Conservation (phyloP, 202 grass and related monocot species). For the Digitaria exilis region DNA sequence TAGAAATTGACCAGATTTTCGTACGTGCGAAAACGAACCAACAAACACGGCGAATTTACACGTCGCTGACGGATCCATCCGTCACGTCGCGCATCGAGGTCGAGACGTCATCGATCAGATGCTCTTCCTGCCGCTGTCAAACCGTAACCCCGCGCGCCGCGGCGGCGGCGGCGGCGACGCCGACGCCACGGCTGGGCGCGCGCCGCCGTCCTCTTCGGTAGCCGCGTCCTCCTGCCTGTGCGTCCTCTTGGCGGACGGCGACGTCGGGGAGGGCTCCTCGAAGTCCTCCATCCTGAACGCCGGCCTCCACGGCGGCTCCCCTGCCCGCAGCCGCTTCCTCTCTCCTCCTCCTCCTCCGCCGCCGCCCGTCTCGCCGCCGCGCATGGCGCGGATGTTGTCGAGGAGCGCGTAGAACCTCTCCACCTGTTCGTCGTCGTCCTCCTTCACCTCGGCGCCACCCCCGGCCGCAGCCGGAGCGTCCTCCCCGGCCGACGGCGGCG, state of each 20-base stretch:
- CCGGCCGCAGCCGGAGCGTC: no score
- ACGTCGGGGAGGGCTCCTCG: background rate
- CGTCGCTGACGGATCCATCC: background rate
- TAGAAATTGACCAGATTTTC: background rate
- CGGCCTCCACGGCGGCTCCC: conserved; percentile 37
- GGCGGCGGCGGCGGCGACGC: no score
- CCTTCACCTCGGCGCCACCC: background rate
- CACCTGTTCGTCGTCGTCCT: conserved; percentile 35
- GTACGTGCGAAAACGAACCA: background rate
- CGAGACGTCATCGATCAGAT: background rate
- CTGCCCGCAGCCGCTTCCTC: background rate
- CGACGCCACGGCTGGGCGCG: background rate
- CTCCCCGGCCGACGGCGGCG: no score
- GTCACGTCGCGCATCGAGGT: background rate
- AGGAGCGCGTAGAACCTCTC: conserved; percentile 60
- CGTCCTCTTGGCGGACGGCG: no score
- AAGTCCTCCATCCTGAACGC: conserved; percentile 55
- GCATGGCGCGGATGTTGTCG: conserved; percentile 44
- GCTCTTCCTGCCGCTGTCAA: background rate
- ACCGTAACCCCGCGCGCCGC: background rate
- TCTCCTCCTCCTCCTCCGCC: background rate
- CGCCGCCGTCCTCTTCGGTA: background rate
- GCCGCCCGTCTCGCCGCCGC: no score
- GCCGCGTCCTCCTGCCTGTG: no score
- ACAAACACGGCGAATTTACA: background rate